phyloP scores from a whole-genome alignment of 495 filamentous ascomycete species.

The Penicilliopsis zonata region DNA sequence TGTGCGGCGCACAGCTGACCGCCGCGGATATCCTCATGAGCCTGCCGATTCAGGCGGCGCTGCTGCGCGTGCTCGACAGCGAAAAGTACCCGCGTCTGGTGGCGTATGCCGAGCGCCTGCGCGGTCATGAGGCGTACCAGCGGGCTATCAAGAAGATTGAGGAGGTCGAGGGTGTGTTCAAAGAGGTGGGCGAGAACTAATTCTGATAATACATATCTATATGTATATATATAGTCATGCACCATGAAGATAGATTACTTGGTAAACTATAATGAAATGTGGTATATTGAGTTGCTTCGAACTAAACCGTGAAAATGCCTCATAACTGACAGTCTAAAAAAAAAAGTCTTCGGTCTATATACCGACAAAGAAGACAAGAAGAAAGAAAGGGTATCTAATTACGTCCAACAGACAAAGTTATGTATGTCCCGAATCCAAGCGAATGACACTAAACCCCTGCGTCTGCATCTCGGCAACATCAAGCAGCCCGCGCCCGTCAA shows the following conservation, averaged over 20 bases:
- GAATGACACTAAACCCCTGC: conserved; percentile 40
- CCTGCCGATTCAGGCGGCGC: neutral
- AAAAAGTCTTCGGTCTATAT: too few species aligned
- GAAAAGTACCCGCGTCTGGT: conserved; percentile 49
- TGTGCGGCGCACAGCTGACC: conserved; percentile 49
- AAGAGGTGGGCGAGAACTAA: conserved; percentile 5
- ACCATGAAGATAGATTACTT: too few species aligned
- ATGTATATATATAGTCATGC: too few species aligned
- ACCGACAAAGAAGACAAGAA: too few species aligned
- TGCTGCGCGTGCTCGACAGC: conserved; percentile 23
- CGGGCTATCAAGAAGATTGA: conserved; percentile 47
- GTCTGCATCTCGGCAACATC: conserved; percentile 40
- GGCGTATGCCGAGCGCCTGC: conserved; percentile 50
- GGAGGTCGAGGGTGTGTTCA: conserved; percentile 45
- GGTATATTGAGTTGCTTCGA: too few species aligned
- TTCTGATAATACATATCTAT: conserved; percentile 1
- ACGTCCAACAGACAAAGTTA: too few species aligned
- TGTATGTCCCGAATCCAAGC: too few species aligned
- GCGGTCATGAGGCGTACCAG: conserved; percentile 51
- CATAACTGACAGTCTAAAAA: too few species aligned
- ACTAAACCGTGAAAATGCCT: too few species aligned
- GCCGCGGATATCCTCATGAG: conserved; percentile 40
- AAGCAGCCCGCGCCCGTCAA: conserved; percentile 57
- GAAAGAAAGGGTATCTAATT: too few species aligned
- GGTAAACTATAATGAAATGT: too few species aligned